Evolutionary conservation across 1,139 yeast genomes (phyloP), one percentile per base, ranked within the genome.

Genomic region (Suhomyces bokatorum): DNA sequence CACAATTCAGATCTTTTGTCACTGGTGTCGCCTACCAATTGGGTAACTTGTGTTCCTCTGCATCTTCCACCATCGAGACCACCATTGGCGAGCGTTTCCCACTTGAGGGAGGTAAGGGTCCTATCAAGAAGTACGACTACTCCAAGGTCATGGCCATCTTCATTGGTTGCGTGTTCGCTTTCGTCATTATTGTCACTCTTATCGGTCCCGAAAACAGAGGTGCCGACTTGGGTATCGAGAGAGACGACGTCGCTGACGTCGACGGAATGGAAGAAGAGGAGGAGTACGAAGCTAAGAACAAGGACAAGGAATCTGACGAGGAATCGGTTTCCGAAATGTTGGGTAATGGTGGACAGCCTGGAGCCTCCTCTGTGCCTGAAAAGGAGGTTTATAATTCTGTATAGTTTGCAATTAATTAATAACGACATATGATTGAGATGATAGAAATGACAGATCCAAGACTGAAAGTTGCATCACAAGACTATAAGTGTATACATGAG

Each of bases 11-110:
- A 62, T 74, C 91, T 3, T 82, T 86, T 53, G 83, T 85, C 42
- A 81, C 80, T 39, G 96, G 96, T 60, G 77, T 81, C 42, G 75
- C 90, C 22, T 87, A 87, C 60, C 96, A 87, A 66, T 75, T 87
- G 56, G 96, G 96, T 73, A 87, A 87, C 66, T 75, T 87, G 57
- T 87, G 87, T 15, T 83, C 91, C 4, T 83, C 91, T 38, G 95
- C 95, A 2, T 82, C 91, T 5, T 82, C 95, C 2, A 87, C 96
- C 13, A 87, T 87, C 52, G 95, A 87, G 66, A 70, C 90, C 17
- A 81, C 84, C 10, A 78, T 87, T 55, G 93, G 93, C 45, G 83
- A 79, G 52, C 62, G 74, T 44, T 85, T 83, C 71, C 90, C 89
- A 20, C 30, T 34, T 10, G 39, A 29, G 4, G 47, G 43, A 24